These are phyloP conservation scores for Erodium texanum DNA, from an alignment of 441 rosid genomes.

Conservation along the genomic window DNA sequence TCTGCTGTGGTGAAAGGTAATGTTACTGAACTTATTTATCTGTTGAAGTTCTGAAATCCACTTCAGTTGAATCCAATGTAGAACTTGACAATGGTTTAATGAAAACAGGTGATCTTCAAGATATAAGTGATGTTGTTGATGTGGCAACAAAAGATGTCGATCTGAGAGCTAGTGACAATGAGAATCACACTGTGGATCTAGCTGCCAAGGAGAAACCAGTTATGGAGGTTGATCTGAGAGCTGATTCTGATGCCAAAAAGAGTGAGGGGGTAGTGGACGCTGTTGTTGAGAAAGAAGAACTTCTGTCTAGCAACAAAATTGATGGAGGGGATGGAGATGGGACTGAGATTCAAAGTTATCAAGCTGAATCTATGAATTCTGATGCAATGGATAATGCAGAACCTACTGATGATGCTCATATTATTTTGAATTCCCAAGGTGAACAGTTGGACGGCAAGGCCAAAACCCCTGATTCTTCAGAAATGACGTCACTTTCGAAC, in stretches of 20 bases:
- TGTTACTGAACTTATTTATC: not conserved
- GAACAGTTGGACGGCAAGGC: not conserved
- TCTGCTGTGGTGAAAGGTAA: conserved; percentile 16
- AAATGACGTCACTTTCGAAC: not conserved
- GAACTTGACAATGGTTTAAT: not conserved
- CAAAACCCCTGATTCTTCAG: not conserved
- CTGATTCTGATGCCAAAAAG: not conserved
- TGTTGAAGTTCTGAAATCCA: not conserved
- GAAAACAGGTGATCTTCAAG: not conserved
- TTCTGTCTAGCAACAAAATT: not conserved
- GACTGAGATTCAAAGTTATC: not conserved
- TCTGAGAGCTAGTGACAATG: not conserved
- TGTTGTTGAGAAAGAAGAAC: not conserved
- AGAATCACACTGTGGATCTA: not conserved
- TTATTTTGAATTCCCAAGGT: not conserved
- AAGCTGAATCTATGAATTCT: not conserved
- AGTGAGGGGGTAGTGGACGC: not conserved
- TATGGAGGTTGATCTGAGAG: not conserved
- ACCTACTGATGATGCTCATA: too few species aligned
- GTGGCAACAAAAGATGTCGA: not conserved
- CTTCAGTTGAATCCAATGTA: conserved; percentile 6
- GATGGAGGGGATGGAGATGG: not conserved
- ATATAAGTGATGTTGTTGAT: not conserved
- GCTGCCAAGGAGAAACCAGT: not conserved
- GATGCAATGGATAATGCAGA: too few species aligned